Conservation (phyloP, 352 stramenopile species). For the Pelagophyceae sp. region DNA sequence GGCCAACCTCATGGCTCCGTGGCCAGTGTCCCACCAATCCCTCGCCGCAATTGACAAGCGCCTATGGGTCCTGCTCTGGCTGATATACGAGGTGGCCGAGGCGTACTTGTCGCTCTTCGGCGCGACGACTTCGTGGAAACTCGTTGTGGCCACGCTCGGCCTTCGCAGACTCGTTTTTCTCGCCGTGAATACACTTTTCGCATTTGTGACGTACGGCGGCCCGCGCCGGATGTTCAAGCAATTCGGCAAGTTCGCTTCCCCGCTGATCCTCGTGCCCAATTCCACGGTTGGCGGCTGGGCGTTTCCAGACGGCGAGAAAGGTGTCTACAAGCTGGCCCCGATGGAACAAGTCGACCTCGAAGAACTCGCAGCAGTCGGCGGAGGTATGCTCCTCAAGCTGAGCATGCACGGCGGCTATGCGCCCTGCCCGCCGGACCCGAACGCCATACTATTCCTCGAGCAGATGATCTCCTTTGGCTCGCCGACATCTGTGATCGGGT, state of each 20-base stretch:
- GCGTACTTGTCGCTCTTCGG: background rate
- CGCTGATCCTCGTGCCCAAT: background rate
- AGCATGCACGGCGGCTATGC: background rate
- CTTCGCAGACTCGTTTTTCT: background rate
- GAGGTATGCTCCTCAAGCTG: background rate
- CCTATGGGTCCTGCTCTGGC: background rate
- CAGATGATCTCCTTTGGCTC: background rate
- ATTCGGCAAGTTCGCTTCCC: background rate
- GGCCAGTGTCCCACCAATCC: background rate
- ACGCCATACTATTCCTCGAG: background rate
- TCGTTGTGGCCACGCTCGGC: background rate
- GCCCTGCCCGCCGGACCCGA: background rate
- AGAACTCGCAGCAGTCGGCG: background rate
- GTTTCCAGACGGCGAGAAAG: background rate
- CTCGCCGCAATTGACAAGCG: background rate
- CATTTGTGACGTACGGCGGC: background rate
- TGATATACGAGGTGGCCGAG: background rate
- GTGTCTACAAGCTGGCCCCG: no score
- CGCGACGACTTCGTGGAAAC: background rate
- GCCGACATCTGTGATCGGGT: background rate
- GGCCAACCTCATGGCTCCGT: background rate
- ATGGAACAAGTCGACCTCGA: background rate
- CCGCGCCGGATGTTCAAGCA: background rate
- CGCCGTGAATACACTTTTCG: background rate
- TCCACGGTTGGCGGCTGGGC: background rate